Percentiles rank a stretch among this genome's conserved stretches.
phyloP scores from a whole-genome alignment of 1,284 basidiomycete species.

The Termitomyces sp. region DNA sequence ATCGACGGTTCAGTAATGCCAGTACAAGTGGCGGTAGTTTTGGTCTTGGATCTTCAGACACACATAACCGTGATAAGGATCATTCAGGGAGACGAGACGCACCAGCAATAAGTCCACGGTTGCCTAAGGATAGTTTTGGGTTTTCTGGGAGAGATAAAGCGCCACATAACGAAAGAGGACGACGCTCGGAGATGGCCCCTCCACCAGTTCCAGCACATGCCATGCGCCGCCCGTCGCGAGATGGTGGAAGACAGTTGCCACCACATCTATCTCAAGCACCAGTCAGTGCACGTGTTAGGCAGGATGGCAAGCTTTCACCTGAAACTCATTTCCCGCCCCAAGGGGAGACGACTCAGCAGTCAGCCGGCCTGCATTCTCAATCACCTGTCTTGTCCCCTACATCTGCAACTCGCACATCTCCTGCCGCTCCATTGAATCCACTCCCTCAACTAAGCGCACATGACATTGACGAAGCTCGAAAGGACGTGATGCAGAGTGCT shows the following conservation, averaged over 20 bases:
- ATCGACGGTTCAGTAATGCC: conserved; percentile 29
- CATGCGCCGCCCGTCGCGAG: conserved; percentile 26
- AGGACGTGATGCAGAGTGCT: conserved; percentile 84
- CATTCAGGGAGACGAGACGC: conserved; percentile 25
- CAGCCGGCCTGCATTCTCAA: conserved; percentile 34
- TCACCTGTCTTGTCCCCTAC: conserved; percentile 40
- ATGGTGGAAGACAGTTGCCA: conserved; percentile 40
- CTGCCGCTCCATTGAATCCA: conserved; percentile 27
- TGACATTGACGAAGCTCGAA: conserved; percentile 72
- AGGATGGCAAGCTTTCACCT: conserved; percentile 33
- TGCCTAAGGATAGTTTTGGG: conserved; percentile 24
- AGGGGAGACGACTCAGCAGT: conserved; percentile 21
- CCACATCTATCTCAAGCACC: conserved; percentile 41
- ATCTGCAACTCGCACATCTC: conserved; percentile 29
- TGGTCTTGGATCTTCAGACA: conserved; percentile 21
- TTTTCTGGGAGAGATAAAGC: conserved; percentile 26
- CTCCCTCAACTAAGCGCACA: conserved; percentile 32
- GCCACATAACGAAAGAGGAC: conserved; percentile 28
- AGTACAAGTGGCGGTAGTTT: conserved; percentile 20
- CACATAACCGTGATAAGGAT: conserved; percentile 26
- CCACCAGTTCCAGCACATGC: conserved; percentile 43
- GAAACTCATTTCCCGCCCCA: conserved; percentile 30
- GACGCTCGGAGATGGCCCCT: conserved; percentile 43
- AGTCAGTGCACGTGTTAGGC: conserved; percentile 21
- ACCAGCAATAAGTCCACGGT: conserved; percentile 31